Conservation (phyloP, 164 flowering plant genomes). For the Protea cynaroides region DNA sequence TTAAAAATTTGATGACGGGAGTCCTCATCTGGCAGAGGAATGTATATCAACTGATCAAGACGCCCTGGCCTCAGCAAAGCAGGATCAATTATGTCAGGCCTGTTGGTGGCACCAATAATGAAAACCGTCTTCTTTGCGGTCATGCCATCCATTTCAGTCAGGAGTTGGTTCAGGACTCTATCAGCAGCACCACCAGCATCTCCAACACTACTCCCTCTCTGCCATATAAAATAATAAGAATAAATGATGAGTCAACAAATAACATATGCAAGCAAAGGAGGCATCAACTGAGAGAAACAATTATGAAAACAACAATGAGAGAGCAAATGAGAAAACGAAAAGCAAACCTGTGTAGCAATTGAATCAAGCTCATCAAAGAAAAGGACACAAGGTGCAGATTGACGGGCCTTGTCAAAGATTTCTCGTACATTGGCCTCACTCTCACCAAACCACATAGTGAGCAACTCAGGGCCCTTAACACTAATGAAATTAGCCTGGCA, state of each 20-base stretch:
- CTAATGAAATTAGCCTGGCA: slow-evolving; percentile 82
- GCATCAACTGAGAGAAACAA: background rate
- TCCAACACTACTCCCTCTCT: slow-evolving; percentile 74
- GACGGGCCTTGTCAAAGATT: slow-evolving; percentile 74
- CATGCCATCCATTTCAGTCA: slow-evolving; percentile 86
- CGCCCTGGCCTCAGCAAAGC: slow-evolving; percentile 75
- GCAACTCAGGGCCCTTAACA: slow-evolving; percentile 74
- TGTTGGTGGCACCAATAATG: slow-evolving; percentile 75
- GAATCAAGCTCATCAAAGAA: slow-evolving; percentile 85
- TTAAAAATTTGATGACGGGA: slow-evolving; percentile 64
- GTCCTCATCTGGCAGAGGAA: slow-evolving; percentile 72
- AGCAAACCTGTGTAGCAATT: slow-evolving; percentile 68
- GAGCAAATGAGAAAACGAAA: background rate
- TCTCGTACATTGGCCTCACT: slow-evolving; percentile 81
- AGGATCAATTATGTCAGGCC: slow-evolving; percentile 76
- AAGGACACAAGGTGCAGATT: slow-evolving; percentile 71
- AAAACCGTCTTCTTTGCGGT: slow-evolving; percentile 77
- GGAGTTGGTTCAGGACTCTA: slow-evolving; percentile 72
- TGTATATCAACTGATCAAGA: slow-evolving; percentile 71
- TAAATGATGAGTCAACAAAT: background rate
- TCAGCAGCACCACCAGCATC: slow-evolving; percentile 87
- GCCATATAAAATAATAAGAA: slow-evolving; percentile 11
- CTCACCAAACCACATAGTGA: slow-evolving; percentile 89
- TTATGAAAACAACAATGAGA: background rate
- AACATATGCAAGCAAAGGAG: background rate